phyloP scores from a whole-genome alignment of 2,329 filamentous ascomycete species.

The Arthroderma sp. region DNA sequence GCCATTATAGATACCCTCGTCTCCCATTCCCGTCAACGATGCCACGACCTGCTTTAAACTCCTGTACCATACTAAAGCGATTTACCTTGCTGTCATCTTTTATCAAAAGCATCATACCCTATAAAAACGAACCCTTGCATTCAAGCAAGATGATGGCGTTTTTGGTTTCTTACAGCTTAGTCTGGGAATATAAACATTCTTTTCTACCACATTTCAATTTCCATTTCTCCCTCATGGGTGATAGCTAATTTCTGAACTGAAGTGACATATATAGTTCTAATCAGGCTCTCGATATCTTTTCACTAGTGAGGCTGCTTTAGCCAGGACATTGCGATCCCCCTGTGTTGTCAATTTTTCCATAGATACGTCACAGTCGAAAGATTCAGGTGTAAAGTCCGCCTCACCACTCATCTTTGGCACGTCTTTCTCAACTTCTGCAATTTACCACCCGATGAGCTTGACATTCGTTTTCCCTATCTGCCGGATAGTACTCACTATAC shows the following conservation, averaged over 20 bases:
- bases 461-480: not conserved
- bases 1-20: not conserved
- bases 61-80: not conserved
- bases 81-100: not conserved
- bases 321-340: not conserved
- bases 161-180: not conserved
- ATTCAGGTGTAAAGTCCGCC: not conserved
- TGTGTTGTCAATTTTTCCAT: not conserved
- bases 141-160: not conserved
- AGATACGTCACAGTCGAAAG: not conserved
- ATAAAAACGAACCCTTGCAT: not conserved
- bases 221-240: no score
- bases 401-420: not conserved
- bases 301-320: not conserved
- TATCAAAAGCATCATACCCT: not conserved
- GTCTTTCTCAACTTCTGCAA: not conserved
- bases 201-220: not conserved
- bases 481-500: not conserved
- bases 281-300: not conserved
- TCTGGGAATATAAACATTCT: not conserved
- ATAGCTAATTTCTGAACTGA: no score
- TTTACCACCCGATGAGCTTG: not conserved
- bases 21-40: not conserved
- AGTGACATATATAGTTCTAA: no score
- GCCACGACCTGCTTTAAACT: not conserved